Conservation (phyloP, 75 land plant genomes). For the Isoetes taiwanensis region DNA sequence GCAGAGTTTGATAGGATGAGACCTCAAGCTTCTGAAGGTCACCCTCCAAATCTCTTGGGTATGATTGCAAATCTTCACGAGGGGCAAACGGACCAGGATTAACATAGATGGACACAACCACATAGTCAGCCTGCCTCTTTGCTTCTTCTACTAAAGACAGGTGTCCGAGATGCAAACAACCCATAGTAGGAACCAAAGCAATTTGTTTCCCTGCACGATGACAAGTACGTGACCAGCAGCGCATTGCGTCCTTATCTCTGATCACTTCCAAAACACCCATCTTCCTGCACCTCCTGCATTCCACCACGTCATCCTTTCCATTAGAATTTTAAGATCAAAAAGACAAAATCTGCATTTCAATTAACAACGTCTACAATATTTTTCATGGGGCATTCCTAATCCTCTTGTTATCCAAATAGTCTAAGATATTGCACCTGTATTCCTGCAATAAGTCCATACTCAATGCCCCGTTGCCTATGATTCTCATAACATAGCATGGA, state of each 20-base stretch:
- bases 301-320: too few relatives aligned
- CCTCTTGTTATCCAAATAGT: too few relatives aligned
- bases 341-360: too few relatives aligned
- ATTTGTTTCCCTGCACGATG: constrained; percentile 38
- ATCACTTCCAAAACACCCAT: constrained; percentile 47
- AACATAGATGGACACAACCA: constrained; percentile 84
- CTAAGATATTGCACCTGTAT: too few relatives aligned
- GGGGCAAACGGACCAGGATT: constrained; percentile 90
- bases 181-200: constrained; percentile 93
- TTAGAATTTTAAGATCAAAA: too few relatives aligned
- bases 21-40: constrained; percentile 59
- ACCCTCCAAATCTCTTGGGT: constrained; percentile 71
- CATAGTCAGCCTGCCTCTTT: constrained; percentile 27
- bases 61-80: constrained; percentile 61
- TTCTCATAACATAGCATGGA: too few relatives aligned
- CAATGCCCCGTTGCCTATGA: too few relatives aligned
- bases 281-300: too few relatives aligned
- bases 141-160: constrained; percentile 55
- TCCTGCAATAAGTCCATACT: too few relatives aligned
- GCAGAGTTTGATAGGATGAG: background rate
- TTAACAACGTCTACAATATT: too few relatives aligned
- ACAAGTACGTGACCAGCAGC: constrained; percentile 49
- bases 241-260: constrained; percentile 45
- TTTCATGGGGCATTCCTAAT: too few relatives aligned
- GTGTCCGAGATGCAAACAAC: constrained; percentile 81